Evolutionary conservation across 495 filamentous ascomycete genomes (phyloP).

Genomic region (Talaromyces ruber): DNA sequence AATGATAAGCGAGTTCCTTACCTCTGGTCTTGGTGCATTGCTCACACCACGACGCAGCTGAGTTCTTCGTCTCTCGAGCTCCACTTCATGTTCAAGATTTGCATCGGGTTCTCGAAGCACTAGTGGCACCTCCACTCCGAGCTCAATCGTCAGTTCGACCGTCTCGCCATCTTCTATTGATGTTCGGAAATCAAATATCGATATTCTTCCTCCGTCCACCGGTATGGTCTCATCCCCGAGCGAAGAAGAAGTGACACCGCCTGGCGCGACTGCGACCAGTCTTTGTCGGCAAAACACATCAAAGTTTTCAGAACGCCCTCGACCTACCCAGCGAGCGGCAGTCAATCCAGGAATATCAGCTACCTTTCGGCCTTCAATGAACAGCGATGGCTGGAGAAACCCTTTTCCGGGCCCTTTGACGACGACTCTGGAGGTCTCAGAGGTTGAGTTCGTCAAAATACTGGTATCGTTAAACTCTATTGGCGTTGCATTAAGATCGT

Average conservation of each 20-base stretch:
- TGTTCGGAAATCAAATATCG: conserved; percentile 68
- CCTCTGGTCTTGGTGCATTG: conserved; percentile 8
- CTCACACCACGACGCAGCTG: conserved; percentile 26
- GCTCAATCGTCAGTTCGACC: conserved; percentile 58
- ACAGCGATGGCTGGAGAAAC: conserved; percentile 26
- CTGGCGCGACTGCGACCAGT: conserved; percentile 67
- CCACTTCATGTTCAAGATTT: conserved; percentile 74
- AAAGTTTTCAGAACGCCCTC: conserved; percentile 4
- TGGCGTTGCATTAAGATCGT: conserved; percentile 50
- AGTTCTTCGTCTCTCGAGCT: conserved; percentile 69
- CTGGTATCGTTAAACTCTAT: neutral
- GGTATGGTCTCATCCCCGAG: conserved; percentile 69
- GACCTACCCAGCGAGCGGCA: conserved; percentile 32
- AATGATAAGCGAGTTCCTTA: neutral
- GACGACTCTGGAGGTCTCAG: neutral
- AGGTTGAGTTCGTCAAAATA: neutral
- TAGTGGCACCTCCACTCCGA: conserved; percentile 62
- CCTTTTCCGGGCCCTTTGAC: conserved; percentile 10
- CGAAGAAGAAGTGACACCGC: conserved; percentile 52
- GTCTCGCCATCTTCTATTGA: conserved; percentile 43
- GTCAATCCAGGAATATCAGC: conserved; percentile 35
- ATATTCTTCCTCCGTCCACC: conserved; percentile 75
- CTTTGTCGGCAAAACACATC: conserved; percentile 22
- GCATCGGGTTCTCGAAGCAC: conserved; percentile 64
- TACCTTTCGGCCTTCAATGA: conserved; percentile 29